phyloP scores from a whole-genome alignment of 2,329 filamentous ascomycete genomes.

The Trichophyton verrucosum region DNA sequence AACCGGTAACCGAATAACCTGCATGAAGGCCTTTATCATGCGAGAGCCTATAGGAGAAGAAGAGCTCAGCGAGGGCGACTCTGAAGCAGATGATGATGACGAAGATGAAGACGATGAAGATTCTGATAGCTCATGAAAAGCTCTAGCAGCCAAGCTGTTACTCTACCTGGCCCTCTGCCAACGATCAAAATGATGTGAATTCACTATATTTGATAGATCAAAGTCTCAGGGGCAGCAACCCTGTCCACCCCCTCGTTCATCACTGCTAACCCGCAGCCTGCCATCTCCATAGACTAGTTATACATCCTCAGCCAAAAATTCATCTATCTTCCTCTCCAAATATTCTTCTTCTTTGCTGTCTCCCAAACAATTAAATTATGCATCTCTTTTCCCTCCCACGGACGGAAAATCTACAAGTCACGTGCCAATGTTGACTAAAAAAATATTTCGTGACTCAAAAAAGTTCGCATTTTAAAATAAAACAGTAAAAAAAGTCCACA shows the following conservation, averaged over 20 bases:
- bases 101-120: slow-evolving; percentile 4
- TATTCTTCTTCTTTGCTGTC: neutral
- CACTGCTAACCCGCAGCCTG: neutral
- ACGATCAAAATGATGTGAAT: neutral
- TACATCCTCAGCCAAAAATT: neutral
- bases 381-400: too few relatives aligned
- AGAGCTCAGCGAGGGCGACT: slow-evolving; percentile 18
- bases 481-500: neutral
- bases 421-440: neutral
- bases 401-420: neutral
- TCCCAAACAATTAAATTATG: neutral
- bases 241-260: neutral
- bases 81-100: slow-evolving; percentile 18
- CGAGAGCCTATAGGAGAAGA: slow-evolving; percentile 40
- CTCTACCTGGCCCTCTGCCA: neutral
- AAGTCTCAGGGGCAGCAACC: neutral
- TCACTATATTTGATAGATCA: neutral
- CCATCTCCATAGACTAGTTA: neutral
- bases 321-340: neutral
- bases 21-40: slow-evolving; percentile 77
- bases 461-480: neutral
- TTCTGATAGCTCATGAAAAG: neutral
- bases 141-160: neutral
- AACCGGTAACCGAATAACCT: slow-evolving; percentile 81
- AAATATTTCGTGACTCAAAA: neutral